Conservation (phyloP, 257 asterid genomes). For the Salvia hispanica region DNA sequence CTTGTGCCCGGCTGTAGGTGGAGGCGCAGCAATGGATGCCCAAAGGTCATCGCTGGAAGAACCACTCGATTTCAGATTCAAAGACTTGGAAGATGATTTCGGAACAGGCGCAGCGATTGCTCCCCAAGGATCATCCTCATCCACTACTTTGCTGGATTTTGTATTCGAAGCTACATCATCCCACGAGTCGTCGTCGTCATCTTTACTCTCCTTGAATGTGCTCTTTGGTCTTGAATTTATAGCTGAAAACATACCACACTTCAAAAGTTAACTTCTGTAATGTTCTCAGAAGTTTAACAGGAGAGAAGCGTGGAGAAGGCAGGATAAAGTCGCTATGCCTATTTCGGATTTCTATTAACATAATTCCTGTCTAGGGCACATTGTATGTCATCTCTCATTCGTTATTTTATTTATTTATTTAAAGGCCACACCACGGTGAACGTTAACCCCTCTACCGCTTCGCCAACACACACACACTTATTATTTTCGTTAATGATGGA, state of each 20-base stretch:
- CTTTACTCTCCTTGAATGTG: conserved; percentile 45
- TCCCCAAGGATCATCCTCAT: conserved; percentile 71
- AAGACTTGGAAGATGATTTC: conserved; percentile 49
- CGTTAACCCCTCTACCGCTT: too few relatives aligned
- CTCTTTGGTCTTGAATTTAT: conserved; percentile 57
- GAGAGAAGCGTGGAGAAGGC: not conserved
- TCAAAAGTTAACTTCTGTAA: conserved; percentile 13
- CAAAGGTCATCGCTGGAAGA: conserved; percentile 73
- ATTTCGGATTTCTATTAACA: conserved; percentile 2
- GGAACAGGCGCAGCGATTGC: conserved; percentile 68
- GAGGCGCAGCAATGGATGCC: conserved; percentile 89
- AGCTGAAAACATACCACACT: conserved; percentile 49
- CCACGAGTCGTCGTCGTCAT: conserved; percentile 68
- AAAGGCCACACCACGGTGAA: too few relatives aligned
- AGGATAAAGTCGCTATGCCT: not conserved
- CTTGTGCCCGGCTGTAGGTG: conserved; percentile 69
- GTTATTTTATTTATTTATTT: not conserved
- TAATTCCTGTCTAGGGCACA: conserved; percentile 18
- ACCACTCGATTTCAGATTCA: conserved; percentile 46
- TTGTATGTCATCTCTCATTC: not conserved
- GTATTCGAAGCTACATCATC: conserved; percentile 51
- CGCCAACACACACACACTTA: too few relatives aligned
- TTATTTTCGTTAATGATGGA: not conserved
- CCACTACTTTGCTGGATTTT: conserved; percentile 47
- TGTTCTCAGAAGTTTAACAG: not conserved